Evolutionary conservation across 345 rosid species (phyloP), one percentile per base, ranked within the genome.

Genomic region (Physaria fendleri): DNA sequence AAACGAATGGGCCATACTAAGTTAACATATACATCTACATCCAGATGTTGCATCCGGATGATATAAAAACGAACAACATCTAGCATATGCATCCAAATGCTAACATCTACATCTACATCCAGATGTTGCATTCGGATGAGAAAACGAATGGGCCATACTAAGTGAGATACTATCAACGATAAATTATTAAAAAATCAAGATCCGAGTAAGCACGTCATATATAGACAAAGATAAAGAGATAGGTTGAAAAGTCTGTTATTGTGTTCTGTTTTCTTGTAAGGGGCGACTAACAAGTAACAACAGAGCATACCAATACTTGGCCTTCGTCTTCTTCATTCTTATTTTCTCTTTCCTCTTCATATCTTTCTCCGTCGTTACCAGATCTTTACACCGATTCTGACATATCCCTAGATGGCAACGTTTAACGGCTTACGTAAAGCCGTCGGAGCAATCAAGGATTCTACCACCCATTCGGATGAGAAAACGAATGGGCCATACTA

Each of bases 371-470:
- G 11, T 12, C 34, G 5, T n/a, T 1, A 52, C 13, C 59, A 63
- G 38, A 64, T 32, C 52, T 5, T 34, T 17, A 42, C 45, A 53
- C 24, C 4, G 35, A 55, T 24, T 54, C 39, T 45, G 32, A 45
- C 54, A 2, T 6, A 10, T 35, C 39, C 0, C 5, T 35, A 33
- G 28, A 60, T 69, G 74, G 44, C 74, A 16, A 53, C 68, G 56
- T 62, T 69, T 82, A 77, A 49, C 18, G 83, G 97, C 78, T 76
- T 93, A 42, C 78, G 99, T 62, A 93, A 85, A 77, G 95, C 91
- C 15, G 85, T 93, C 2, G 99, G 99, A 52, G 95, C 99, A 25
- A 71, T 93, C 52, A 93, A 93, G 74, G 99, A 93, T 68, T 74
- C 95, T 43, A 89, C 99, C 65, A 89, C 99, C n/a, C n/a, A n/a